These are phyloP conservation scores for Grosmannia clavigera DNA, from an alignment of 2,329 filamentous ascomycete genomes.

Conservation along the genomic window DNA sequence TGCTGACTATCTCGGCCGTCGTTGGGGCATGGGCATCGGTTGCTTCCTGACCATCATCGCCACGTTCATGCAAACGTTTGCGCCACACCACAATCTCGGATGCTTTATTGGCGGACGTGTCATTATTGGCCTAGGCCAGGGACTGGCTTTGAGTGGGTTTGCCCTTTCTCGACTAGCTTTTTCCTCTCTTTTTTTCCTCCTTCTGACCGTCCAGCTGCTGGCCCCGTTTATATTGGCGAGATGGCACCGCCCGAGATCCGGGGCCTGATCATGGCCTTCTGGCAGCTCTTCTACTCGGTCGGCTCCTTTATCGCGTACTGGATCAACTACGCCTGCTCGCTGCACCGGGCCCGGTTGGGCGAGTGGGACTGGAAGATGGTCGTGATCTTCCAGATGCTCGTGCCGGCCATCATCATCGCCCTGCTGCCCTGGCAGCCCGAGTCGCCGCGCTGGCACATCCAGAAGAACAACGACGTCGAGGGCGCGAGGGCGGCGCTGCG, in stretches of 20 bases:
- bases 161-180: background rate
- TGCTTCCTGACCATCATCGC: slow-evolving; percentile 53
- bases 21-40: slow-evolving; percentile 52
- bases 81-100: slow-evolving; percentile 46
- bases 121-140: slow-evolving; percentile 58
- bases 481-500: slow-evolving; percentile 44
- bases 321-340: slow-evolving; percentile 52
- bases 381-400: slow-evolving; percentile 60
- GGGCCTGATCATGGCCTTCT: slow-evolving; percentile 56
- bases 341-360: slow-evolving; percentile 42
- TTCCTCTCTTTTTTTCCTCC: too few species aligned
- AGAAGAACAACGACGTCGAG: slow-evolving; percentile 46
- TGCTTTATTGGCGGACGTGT: slow-evolving; percentile 58
- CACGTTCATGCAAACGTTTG: slow-evolving; percentile 56
- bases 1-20: slow-evolving; percentile 48
- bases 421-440: slow-evolving; percentile 56
- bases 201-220: slow-evolving; percentile 33
- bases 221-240: slow-evolving; percentile 61
- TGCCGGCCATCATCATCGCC: slow-evolving; percentile 48
- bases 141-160: slow-evolving; percentile 35
- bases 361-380: slow-evolving; percentile 66
- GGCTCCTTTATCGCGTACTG: slow-evolving; percentile 52
- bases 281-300: slow-evolving; percentile 56
- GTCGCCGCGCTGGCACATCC: slow-evolving; percentile 55
- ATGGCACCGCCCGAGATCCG: slow-evolving; percentile 51